Percentiles rank a stretch among this genome's conserved stretches.
Conservation (phyloP, 441 rosid species). For the Pelargonium fulgidum region DNA sequence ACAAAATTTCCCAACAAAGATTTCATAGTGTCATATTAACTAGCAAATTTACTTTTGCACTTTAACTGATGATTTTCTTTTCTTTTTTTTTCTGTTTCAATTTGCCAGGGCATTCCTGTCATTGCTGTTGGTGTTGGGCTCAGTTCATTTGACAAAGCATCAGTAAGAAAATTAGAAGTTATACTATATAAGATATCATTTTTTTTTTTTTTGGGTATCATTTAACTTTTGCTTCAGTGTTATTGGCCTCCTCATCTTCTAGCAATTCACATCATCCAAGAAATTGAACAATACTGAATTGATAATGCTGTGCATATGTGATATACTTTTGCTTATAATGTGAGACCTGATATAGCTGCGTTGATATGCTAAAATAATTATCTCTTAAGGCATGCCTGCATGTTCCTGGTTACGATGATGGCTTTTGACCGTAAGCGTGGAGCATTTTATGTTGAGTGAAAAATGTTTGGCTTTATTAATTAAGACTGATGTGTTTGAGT, state of each 20-base stretch:
- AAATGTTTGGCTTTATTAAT: neutral
- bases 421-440: neutral
- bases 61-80: neutral
- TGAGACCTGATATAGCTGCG: too few relatives aligned
- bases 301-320: neutral
- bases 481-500: neutral
- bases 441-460: neutral
- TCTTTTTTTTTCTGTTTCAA: neutral
- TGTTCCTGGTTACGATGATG: neutral
- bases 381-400: neutral
- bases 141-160: conserved; percentile 69
- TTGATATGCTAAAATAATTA: too few relatives aligned
- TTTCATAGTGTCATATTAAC: neutral
- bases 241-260: neutral
- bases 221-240: neutral
- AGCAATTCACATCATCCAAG: too few relatives aligned
- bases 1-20: conserved; percentile 2
- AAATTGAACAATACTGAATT: too few relatives aligned
- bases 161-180: conserved; percentile 14
- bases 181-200: neutral
- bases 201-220: neutral
- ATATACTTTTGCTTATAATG: too few relatives aligned
- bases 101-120: conserved; percentile 60
- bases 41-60: neutral
- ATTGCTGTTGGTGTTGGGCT: conserved; percentile 65